Base-by-base conservation (phyloP, 2,329 filamentous ascomycete genomes). In the Aspergillus thermomutatus region DNA sequence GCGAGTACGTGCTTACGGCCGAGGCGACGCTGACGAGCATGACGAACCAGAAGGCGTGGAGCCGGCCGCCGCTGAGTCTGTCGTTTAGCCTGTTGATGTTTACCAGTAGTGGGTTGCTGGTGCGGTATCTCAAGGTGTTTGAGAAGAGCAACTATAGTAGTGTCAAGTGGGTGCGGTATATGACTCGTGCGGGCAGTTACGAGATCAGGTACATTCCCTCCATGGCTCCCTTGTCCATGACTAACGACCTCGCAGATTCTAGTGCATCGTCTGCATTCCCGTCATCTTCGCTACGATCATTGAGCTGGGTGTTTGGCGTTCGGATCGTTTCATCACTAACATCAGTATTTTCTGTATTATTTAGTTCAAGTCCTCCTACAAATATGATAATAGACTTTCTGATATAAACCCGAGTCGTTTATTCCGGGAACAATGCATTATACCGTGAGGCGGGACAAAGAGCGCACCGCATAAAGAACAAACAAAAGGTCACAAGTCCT, bases 131-230 rank as follows among this genome's bases (percentile, higher is more conserved):
- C 56, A 99, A 99, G 78, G 94, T 99, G 1, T 99, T 99, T 79
- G 94, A 99, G 80, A 99, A 99, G 86, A 94, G 86, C 76, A 97
- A 97, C 76, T 99, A 99, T 74, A 95, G 90, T 61, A 96, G 92
- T 71, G 94, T 99, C 50, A 99, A 99, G 77, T 99, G 94, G 94
- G 94, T 99, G 66, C 82, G 94, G 66, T 99, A 99, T 76, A 97
- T 99, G 94, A 99, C 94, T 19, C 87, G 93, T 64, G 94, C 93
- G 17, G 94, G 94, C 27, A 97, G 92, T 75, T 99, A 99, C 75
- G 94, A 99, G 79, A 96, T 99, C 72, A 83, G 92, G 88, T 95
- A 73, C 46, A 72, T 66, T 23, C 9, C 19, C 48, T 31, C 57
- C 50, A n/a, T n/a, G n/a, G n/a, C n/a, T n/a, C n/a, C n/a, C n/a